These are phyloP conservation scores for Pseudozyma sp. DNA, from an alignment of 1,284 basidiomycete genomes.

Conservation along the genomic window DNA sequence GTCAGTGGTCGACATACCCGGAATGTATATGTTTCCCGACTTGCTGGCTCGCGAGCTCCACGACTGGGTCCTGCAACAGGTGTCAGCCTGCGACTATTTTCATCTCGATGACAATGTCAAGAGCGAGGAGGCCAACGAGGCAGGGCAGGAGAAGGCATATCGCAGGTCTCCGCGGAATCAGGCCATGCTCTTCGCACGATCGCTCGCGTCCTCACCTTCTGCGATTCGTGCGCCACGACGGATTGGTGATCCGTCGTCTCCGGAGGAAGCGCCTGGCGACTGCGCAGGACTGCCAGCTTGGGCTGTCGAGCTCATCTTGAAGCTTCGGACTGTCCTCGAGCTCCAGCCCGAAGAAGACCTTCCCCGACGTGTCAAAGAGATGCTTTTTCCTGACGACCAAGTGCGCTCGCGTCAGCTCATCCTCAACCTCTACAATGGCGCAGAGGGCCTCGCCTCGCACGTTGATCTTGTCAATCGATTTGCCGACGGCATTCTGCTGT, in stretches of 20 bases:
- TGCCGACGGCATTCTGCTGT: constrained; percentile 63
- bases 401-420: constrained; percentile 68
- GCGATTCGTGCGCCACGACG: not conserved
- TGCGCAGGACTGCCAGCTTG: constrained; percentile 38
- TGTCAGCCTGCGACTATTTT: constrained; percentile 45
- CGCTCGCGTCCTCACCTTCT: not conserved
- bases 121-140: not conserved
- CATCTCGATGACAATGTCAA: constrained; percentile 3
- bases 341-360: constrained; percentile 3
- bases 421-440: constrained; percentile 71
- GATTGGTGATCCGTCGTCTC: not conserved
- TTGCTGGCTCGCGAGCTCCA: constrained; percentile 26
- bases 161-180: constrained; percentile 27
- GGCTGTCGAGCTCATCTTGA: constrained; percentile 27
- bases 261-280: not conserved
- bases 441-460: constrained; percentile 70
- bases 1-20: constrained; percentile 17
- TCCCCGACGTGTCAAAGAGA: not conserved
- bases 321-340: constrained; percentile 10
- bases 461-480: constrained; percentile 71
- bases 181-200: constrained; percentile 50
- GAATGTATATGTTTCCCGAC: constrained; percentile 40
- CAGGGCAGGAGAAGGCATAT: not conserved
- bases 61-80: constrained; percentile 22
- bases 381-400: constrained; percentile 24